Conservation (phyloP, 306 rosid species). For the Dryas octopetala region DNA sequence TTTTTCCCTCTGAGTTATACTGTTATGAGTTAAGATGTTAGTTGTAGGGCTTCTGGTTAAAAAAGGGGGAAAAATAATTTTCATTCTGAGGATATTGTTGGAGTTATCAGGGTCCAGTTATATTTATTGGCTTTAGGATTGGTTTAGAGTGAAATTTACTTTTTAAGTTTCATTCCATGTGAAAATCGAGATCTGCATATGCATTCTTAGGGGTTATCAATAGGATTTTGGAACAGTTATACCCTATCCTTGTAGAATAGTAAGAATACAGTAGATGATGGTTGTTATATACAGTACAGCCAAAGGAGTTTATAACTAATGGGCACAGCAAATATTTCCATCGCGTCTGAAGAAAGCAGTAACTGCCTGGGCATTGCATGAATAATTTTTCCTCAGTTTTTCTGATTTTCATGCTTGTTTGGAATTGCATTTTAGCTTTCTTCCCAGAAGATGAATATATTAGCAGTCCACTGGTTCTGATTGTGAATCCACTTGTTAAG, state of each 20-base stretch:
- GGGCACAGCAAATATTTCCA: no score
- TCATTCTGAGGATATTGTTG: neutral
- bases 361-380: neutral
- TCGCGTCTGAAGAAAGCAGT: neutral
- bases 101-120: neutral
- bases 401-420: neutral
- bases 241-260: neutral
- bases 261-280: neutral
- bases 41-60: neutral
- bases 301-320: neutral
- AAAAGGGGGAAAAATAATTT: neutral
- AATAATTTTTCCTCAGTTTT: neutral
- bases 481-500: neutral
- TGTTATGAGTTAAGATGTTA: neutral
- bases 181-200: conserved; percentile 1
- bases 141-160: neutral
- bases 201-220: neutral
- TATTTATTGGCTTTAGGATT: neutral
- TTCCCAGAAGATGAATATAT: neutral
- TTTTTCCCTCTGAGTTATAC: neutral
- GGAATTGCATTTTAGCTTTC: neutral
- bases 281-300: neutral
- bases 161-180: neutral
- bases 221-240: neutral
- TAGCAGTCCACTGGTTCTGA: neutral